Evolutionary conservation across 2,329 filamentous ascomycete genomes (phyloP), one percentile per base, ranked within the genome.

Genomic region (Microdochium paspali): DNA sequence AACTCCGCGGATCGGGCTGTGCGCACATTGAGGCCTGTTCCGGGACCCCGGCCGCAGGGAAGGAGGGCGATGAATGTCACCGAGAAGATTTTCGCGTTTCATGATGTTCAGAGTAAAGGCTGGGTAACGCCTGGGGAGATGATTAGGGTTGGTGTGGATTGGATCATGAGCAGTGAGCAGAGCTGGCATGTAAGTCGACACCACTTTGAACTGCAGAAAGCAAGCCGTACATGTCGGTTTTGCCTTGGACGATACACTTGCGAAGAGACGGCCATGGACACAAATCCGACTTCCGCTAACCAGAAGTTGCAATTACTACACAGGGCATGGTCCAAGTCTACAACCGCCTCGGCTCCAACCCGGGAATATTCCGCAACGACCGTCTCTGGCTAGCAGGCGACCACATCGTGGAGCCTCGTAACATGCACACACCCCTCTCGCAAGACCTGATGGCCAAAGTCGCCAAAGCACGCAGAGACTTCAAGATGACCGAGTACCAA

Each of bases 351-450:
- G 66, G 68, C 3, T n/a, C n/a, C n/a, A 52, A 56, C 12, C 68
- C 69, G 1, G 63, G 65, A 3, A 68, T 72, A n/a, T 73, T 65
- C 49, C 68, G 72, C 9, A 76, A 74, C 46, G 71, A 74, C 50
- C 58, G 72, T 0, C 67, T 76, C 52, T 75, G 72, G 72, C 61
- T 76, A 5, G 71, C 70, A 0, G 67, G 67, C 2, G 73, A 75
- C 52, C 71, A 75, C 50, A 62, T 68, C 3, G 69, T 74, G 3
- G 70, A 75, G 46, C 71, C 72, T 2, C 60, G 68, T 1, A 54
- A 66, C 7, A 62, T 63, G n/a, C 49, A 65, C 13, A 49, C 55
- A 1, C 66, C 69, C 1, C 53, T 60, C 25, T 58, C 68, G 28
- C 56, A 63, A 48, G 54, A 50, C 12, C 56, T 73, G n/a, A 61